phyloP scores from a whole-genome alignment of 2,329 filamentous ascomycete species.

The Leptographium wingfieldii region DNA sequence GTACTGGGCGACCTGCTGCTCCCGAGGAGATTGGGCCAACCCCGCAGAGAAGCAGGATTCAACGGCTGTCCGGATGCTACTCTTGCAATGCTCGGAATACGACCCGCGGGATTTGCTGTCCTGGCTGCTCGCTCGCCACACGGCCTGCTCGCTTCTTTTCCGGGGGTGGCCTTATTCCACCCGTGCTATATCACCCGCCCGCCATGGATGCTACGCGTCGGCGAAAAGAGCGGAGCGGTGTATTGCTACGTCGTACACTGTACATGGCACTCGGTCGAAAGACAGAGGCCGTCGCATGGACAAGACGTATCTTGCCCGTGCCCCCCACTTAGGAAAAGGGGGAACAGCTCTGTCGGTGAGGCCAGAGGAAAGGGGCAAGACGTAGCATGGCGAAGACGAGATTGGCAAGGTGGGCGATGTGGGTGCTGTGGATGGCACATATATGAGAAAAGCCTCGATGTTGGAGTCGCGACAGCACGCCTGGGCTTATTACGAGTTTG shows the following conservation, averaged over 20 bases:
- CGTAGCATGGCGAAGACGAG: background rate
- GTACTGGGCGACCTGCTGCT: background rate
- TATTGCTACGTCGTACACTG: background rate
- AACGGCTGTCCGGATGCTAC: background rate
- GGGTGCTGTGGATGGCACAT: background rate
- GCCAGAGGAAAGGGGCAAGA: background rate
- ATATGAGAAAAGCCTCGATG: background rate
- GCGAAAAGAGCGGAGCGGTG: background rate
- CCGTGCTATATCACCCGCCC: background rate
- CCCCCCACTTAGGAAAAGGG: background rate
- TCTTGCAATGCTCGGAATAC: background rate
- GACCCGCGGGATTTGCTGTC: background rate
- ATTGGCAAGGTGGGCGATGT: background rate
- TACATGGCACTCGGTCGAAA: background rate
- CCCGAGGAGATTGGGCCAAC: background rate
- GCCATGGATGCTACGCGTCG: background rate
- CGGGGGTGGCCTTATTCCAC: no score
- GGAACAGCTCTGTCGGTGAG: background rate
- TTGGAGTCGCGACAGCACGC: no score
- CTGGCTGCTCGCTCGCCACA: background rate
- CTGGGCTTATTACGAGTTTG: no score
- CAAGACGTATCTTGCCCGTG: background rate
- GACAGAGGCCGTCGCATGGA: background rate
- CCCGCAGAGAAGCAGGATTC: background rate
- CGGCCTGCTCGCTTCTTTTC: no score